Percentiles rank a stretch among this genome's conserved stretches.
phyloP scores from a whole-genome alignment of 352 stramenopile genomes.

The Poterioochromonas sp. region DNA sequence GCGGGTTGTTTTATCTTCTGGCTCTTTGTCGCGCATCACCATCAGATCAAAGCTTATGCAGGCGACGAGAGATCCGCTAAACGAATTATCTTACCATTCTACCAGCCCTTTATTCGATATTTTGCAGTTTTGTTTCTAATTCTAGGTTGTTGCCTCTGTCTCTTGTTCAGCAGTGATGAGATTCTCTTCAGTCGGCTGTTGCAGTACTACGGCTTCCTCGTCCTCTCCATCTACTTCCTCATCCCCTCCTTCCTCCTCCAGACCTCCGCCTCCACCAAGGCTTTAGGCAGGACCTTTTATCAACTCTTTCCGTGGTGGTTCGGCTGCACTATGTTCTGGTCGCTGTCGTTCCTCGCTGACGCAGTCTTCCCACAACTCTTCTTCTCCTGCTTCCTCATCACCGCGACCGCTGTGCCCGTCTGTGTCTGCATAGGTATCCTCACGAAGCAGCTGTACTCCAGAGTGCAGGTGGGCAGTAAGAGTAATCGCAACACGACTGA shows the following conservation, averaged over 20 bases:
- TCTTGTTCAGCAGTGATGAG: background rate
- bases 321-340: background rate
- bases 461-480: background rate
- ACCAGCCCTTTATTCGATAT: conserved; percentile 8
- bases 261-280: background rate
- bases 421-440: background rate
- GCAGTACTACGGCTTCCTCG: background rate
- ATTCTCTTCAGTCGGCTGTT: background rate
- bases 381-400: background rate
- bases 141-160: background rate
- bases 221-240: background rate
- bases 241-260: background rate
- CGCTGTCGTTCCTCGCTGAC: background rate
- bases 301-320: conserved; percentile 4
- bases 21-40: no score
- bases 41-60: no score
- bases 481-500: conserved; percentile 3
- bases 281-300: background rate
- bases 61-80: background rate
- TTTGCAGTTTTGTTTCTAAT: background rate
- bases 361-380: background rate
- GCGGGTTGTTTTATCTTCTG: no score
- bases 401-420: background rate
- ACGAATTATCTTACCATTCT: conserved; percentile 23
- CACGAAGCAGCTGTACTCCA: background rate